These are phyloP conservation scores for Saccharomyces hybrid DNA, from an alignment of 1,139 yeast genomes.

Conservation along the genomic window DNA sequence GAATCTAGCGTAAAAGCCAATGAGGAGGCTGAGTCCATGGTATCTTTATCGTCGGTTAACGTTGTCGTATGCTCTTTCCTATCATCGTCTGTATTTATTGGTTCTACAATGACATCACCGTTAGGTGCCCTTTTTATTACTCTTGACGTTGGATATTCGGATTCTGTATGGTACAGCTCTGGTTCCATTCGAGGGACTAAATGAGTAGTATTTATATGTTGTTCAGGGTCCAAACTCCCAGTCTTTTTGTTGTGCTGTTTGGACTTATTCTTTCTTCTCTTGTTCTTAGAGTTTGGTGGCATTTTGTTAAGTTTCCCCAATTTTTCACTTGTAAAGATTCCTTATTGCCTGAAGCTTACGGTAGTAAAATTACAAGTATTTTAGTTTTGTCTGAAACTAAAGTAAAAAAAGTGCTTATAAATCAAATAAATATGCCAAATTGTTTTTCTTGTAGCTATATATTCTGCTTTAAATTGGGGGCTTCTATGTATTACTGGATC, in stretches of 20 bases:
- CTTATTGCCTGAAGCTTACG: neutral
- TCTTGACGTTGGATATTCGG: slow-evolving; percentile 67
- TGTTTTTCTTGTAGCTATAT: neutral
- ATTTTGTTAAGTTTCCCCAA: slow-evolving; percentile 6
- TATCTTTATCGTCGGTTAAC: slow-evolving; percentile 51
- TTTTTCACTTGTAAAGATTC: neutral
- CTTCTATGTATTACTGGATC: neutral
- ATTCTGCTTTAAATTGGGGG: neutral
- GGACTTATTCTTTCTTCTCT: slow-evolving; percentile 27
- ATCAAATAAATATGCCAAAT: neutral
- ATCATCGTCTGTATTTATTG: slow-evolving; percentile 19
- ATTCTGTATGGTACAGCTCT: slow-evolving; percentile 47
- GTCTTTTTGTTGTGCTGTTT: slow-evolving; percentile 12
- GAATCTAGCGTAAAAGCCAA: slow-evolving; percentile 24
- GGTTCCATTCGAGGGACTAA: slow-evolving; percentile 30
- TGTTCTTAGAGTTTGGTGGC: slow-evolving; percentile 24
- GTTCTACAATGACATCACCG: slow-evolving; percentile 62
- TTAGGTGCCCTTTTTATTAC: slow-evolving; percentile 66
- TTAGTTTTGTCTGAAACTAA: neutral
- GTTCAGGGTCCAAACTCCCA: slow-evolving; percentile 2
- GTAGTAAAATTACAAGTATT: too few species aligned
- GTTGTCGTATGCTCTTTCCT: slow-evolving; percentile 32
- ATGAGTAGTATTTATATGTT: neutral
- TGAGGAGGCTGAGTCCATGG: slow-evolving; percentile 21
- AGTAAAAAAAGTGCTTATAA: neutral